A percentile compares a stretch with the other conserved stretches of the same genome.
Evolutionary conservation across 2,329 filamentous ascomycete genomes (phyloP).

Genomic region (Aspergillus sp.): DNA sequence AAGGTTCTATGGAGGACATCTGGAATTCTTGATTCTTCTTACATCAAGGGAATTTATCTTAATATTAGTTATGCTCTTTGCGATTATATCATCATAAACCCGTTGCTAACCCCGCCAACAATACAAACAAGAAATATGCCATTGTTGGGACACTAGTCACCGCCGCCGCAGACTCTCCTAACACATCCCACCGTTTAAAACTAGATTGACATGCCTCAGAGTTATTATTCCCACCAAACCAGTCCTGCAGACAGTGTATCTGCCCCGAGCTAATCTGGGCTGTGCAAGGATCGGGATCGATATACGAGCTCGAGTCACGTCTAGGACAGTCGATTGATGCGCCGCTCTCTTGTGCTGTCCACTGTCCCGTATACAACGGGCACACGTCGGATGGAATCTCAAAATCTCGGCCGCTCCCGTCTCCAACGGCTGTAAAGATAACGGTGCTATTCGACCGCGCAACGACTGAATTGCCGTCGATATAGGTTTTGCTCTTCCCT

Average conservation of each 20-base stretch:
- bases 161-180: not conserved
- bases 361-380: not conserved
- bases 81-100: too few relatives aligned
- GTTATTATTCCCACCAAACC: conserved; percentile 1
- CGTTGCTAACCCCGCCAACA: not conserved
- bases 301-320: not conserved
- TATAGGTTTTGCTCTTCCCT: not conserved
- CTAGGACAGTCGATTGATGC: not conserved
- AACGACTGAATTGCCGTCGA: not conserved
- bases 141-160: not conserved
- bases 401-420: conserved; percentile 1
- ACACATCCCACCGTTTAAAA: not conserved
- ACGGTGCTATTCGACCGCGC: not conserved
- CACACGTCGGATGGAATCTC: not conserved
- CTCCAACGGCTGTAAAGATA: not conserved
- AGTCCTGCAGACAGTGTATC: not conserved
- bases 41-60: too few relatives aligned
- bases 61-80: too few relatives aligned
- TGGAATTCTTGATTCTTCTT: too few relatives aligned
- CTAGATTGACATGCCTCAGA: conserved; percentile 1
- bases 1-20: too few relatives aligned
- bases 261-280: not conserved
- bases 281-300: not conserved
- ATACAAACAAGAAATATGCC: not conserved
- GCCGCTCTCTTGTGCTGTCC: not conserved